phyloP scores from a whole-genome alignment of 2,329 filamentous ascomycete genomes.

The Aspergillus sp. region DNA sequence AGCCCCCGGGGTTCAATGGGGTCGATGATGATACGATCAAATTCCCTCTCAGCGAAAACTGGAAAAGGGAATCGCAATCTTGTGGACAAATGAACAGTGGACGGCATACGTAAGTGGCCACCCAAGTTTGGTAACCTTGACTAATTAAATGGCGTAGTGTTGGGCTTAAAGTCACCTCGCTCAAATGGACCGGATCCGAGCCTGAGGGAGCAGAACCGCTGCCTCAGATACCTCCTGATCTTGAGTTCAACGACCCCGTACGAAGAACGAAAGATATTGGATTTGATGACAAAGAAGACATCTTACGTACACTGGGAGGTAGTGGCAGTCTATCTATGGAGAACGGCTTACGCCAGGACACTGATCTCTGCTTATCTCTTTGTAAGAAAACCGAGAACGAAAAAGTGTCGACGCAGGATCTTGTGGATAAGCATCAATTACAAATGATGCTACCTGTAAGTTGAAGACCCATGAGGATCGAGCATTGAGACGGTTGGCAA shows the following conservation, averaged over 20 bases:
- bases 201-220: constrained; percentile 24
- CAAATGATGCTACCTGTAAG: constrained; percentile 35
- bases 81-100: constrained; percentile 39
- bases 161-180: constrained; percentile 36
- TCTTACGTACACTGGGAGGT: neutral
- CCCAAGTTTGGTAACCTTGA: neutral
- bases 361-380: neutral
- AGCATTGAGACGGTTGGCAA: neutral
- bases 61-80: constrained; percentile 38
- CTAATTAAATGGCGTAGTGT: constrained; percentile 28
- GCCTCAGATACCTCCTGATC: constrained; percentile 31
- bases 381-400: constrained; percentile 11
- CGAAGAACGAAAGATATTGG: constrained; percentile 31
- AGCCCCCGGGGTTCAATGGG: constrained; percentile 44
- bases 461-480: neutral
- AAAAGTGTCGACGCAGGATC: constrained; percentile 32
- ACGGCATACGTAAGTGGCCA: constrained; percentile 40
- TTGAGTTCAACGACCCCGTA: constrained; percentile 32
- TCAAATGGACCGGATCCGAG: constrained; percentile 34
- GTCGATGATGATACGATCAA: constrained; percentile 31
- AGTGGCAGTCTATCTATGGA: neutral
- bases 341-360: neutral
- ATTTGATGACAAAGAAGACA: constrained; percentile 16
- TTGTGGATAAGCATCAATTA: constrained; percentile 28
- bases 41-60: constrained; percentile 42